Evolutionary conservation across 1,284 basidiomycete genomes (phyloP).

Genomic region (Ceratorhiza oryzae-sativae): DNA sequence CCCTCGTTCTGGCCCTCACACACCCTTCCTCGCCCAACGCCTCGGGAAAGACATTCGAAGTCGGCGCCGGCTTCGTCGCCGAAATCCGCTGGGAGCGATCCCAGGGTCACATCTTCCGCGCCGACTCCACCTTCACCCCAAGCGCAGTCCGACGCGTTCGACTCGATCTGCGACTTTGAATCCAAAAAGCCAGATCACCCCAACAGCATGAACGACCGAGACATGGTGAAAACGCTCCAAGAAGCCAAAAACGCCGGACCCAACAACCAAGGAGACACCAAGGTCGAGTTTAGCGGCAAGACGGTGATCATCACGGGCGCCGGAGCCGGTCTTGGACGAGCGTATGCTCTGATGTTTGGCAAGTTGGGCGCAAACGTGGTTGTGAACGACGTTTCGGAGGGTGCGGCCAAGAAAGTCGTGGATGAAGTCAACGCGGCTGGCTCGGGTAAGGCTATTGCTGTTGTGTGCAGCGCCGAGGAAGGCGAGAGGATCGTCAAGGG

Average conservation of each 20-base stretch:
- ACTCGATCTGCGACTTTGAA: conserved; percentile 13
- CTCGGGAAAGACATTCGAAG: conserved; percentile 89
- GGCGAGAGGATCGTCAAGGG: conserved; percentile 90
- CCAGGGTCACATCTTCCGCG: conserved; percentile 87
- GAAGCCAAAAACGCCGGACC: conserved; percentile 69
- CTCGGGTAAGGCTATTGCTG: conserved; percentile 85
- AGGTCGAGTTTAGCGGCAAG: conserved; percentile 86
- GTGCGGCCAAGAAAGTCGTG: conserved; percentile 83
- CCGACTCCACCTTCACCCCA: conserved; percentile 91
- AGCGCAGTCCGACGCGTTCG: conserved; percentile 70
- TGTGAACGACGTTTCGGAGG: conserved; percentile 93
- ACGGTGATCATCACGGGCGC: conserved; percentile 96
- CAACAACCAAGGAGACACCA: conserved; percentile 76
- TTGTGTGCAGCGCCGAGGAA: conserved; percentile 89
- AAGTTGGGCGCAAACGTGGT: conserved; percentile 95
- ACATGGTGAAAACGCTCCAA: conserved; percentile 75
- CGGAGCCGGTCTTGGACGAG: conserved; percentile 90
- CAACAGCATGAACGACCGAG: conserved; percentile 69
- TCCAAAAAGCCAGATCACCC: conserved; percentile 84
- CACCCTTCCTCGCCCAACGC: conserved; percentile 84
- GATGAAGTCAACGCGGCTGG: conserved; percentile 83
- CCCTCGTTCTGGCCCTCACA: conserved; percentile 81
- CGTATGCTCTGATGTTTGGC: conserved; percentile 91
- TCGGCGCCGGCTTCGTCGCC: conserved; percentile 92
- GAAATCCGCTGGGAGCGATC: conserved; percentile 95